phyloP scores from a whole-genome alignment of 1,139 yeast genomes.

The Candida freyschussii region DNA sequence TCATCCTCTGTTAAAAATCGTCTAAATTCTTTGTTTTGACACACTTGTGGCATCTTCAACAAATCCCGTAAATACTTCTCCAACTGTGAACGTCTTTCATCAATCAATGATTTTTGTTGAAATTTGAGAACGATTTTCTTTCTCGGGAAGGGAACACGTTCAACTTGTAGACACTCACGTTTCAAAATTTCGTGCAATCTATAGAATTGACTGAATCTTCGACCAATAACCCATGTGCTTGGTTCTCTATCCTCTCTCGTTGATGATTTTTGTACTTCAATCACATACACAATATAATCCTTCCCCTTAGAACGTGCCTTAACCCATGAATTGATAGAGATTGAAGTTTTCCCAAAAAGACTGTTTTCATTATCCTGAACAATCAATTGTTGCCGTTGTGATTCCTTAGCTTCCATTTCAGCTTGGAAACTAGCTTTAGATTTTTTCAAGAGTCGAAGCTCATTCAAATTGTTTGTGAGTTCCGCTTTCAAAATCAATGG shows the following conservation, averaged over 20 bases:
- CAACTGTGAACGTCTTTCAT: conserved; percentile 55
- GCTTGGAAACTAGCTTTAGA: conserved; percentile 62
- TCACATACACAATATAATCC: conserved; percentile 65
- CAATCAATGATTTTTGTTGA: conserved; percentile 55
- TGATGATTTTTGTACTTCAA: conserved; percentile 61
- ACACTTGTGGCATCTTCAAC: conserved; percentile 59
- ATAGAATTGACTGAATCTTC: conserved; percentile 82
- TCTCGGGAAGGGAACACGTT: conserved; percentile 46
- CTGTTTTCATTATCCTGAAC: conserved; percentile 83
- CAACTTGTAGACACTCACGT: conserved; percentile 46
- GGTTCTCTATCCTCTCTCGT: conserved; percentile 32
- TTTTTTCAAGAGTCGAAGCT: conserved; percentile 60
- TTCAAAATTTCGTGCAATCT: conserved; percentile 64
- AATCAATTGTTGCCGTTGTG: conserved; percentile 73
- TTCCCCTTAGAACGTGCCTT: conserved; percentile 51
- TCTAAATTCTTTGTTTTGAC: conserved; percentile 68
- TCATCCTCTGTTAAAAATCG: conserved; percentile 74
- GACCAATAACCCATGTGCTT: conserved; percentile 87
- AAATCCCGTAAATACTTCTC: conserved; percentile 59
- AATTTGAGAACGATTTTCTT: conserved; percentile 59
- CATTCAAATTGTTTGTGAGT: conserved; percentile 67
- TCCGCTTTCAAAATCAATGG: conserved; percentile 78
- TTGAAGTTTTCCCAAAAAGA: conserved; percentile 63
- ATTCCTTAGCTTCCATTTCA: conserved; percentile 67
- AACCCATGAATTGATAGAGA: conserved; percentile 63